Evolutionary conservation across 2,329 filamentous ascomycete species (phyloP).

Genomic region (Incumbomyces delicatus): DNA sequence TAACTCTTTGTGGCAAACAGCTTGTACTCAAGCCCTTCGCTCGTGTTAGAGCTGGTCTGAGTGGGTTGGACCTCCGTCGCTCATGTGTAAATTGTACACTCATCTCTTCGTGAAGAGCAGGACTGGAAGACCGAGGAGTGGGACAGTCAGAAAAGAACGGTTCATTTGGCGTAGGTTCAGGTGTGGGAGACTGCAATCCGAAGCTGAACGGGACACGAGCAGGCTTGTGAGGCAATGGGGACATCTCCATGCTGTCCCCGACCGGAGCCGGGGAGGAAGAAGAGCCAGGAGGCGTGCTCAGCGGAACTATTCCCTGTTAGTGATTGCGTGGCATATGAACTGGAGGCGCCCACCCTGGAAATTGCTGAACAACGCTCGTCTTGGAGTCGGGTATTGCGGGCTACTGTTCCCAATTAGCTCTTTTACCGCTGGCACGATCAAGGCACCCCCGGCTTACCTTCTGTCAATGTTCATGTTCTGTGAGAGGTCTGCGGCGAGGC

Average conservation of each 20-base stretch:
- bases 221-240: slow-evolving; percentile 79
- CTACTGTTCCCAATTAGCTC: slow-evolving; percentile 38
- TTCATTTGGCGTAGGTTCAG: slow-evolving; percentile 38
- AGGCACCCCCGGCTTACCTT: slow-evolving; percentile 52
- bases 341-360: slow-evolving; percentile 34
- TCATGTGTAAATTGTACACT: slow-evolving; percentile 16
- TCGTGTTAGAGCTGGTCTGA: slow-evolving; percentile 65
- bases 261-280: slow-evolving; percentile 65
- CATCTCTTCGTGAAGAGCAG: neutral
- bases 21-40: slow-evolving; percentile 66
- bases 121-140: slow-evolving; percentile 1
- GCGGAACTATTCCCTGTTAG: slow-evolving; percentile 46
- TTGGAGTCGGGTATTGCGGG: slow-evolving; percentile 71
- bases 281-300: slow-evolving; percentile 74
- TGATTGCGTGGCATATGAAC: neutral
- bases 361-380: slow-evolving; percentile 72
- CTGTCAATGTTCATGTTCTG: slow-evolving; percentile 95
- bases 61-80: slow-evolving; percentile 56
- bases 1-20: slow-evolving; percentile 50
- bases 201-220: slow-evolving; percentile 54
- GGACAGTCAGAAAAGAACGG: slow-evolving; percentile 4
- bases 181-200: slow-evolving; percentile 63
- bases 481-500: slow-evolving; percentile 84
- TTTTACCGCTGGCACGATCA: slow-evolving; percentile 22
- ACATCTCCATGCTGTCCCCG: slow-evolving; percentile 83